Conservation (phyloP, 2,329 filamentous ascomycete genomes). For the Diaporthe vexans region DNA sequence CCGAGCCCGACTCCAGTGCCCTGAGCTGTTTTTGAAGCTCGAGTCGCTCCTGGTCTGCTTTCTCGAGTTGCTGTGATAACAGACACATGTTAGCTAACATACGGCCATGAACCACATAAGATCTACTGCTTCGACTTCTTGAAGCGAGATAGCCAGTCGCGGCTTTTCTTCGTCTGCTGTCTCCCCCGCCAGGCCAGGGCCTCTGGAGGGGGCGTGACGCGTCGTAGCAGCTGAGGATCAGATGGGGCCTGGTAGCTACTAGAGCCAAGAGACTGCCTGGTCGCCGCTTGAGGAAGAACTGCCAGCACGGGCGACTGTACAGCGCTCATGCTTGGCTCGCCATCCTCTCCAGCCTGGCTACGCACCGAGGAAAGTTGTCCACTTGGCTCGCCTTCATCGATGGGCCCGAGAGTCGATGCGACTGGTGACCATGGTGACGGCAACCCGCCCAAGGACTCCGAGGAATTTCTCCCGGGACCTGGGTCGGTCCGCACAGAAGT, state of each 20-base stretch:
- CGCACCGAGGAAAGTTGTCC: background rate
- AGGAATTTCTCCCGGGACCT: background rate
- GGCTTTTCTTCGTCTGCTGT: slow-evolving; percentile 7
- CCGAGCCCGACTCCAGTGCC: slow-evolving; percentile 63
- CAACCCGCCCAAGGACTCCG: background rate
- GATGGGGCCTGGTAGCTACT: background rate
- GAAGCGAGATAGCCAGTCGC: slow-evolving; percentile 28
- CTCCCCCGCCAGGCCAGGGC: slow-evolving; percentile 10
- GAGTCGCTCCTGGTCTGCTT: slow-evolving; percentile 68
- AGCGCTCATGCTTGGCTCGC: background rate
- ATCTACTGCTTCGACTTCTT: slow-evolving; percentile 34
- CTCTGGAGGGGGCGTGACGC: slow-evolving; percentile 37
- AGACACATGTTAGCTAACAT: slow-evolving; percentile 44
- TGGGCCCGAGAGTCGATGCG: background rate
- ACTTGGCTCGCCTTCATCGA: slow-evolving; percentile 24
- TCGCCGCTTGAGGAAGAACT: slow-evolving; percentile 5
- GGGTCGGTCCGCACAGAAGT: slow-evolving; percentile 23
- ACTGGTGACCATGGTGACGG: background rate
- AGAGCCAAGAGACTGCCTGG: slow-evolving; percentile 19
- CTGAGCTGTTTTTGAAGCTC: slow-evolving; percentile 70
- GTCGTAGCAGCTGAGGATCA: slow-evolving; percentile 41
- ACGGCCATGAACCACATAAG: background rate
- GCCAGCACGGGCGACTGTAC: background rate
- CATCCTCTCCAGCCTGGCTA: background rate
- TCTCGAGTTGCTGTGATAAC: slow-evolving; percentile 67